Evolutionary conservation across 768 basidiomycete genomes (phyloP), one percentile per base, ranked within the genome.

Genomic region (Boletus tomentosulus): DNA sequence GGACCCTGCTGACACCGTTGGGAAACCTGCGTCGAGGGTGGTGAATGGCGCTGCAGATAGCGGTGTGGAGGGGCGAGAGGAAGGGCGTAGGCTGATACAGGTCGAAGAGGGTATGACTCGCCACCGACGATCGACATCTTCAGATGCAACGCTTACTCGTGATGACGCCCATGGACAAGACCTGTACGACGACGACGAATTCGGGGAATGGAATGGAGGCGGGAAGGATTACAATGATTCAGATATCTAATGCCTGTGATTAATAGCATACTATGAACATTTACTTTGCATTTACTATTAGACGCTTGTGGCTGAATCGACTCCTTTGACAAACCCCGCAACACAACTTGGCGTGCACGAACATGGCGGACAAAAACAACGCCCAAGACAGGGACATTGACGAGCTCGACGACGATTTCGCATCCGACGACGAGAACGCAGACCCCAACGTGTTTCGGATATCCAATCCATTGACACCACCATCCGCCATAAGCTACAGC

Each of bases 391-490:
- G 64, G 42, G 79, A 83, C 57, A 43, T 77, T 4, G 79, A 82
- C 59, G 75, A 80, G 54, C 74, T 80, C 35, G 74, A 81, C 27
- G 72, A 74, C 10, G 70, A 73, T 12, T 74, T 71, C n/a, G 74
- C 68, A 25, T 66, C 70, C 0, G 76, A 78, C 3, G 70, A 71
- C 13, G 73, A 76, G 12, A 63, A 74, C 24, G 66, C 66, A 30
- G 70, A 71, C 28, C 69, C 72, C 0, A 70, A 66, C 48, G 71
- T 68, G 30, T 85, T 81, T 67, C 73, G 63, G 57, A 76, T 80
- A 51, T 60, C 60, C 30, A 72, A 75, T 22, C 65, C 74, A 16
- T 63, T 85, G 37, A 65, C 70, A 4, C 74, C 73, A 11, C 74
- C 77, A 0, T 60, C 61, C 6, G 71, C 77, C 0, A 65, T 70